Base-by-base conservation (phyloP, 495 filamentous ascomycete genomes). In the Penicillium lagena region DNA sequence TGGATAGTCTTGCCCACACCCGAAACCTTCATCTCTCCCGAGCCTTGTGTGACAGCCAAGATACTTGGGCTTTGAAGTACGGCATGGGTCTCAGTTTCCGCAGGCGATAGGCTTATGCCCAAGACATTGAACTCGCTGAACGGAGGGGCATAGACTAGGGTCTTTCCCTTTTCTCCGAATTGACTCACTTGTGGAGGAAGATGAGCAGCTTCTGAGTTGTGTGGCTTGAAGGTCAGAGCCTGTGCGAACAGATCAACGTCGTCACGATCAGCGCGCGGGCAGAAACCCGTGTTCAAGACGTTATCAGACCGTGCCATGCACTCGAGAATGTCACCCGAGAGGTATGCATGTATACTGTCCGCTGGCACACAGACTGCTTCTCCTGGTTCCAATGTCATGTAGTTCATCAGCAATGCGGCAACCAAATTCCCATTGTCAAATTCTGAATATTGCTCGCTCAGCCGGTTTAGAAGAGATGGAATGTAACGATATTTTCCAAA, bases 231-330 rank as follows among this genome's bases (percentile, higher is more conserved):
- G 0, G 73, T 82, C 4, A 89, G 52, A 1, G 76, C 74, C 29
- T 72, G 59, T 29, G 66, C 67, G 60, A 89, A 90, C 9, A 80
- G 46, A 17, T 85, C 79, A 33, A 80, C 71, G 42, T 64, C 77
- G 46, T 87, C 75, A 22, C 83, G 70, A 14, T 84, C 76, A 0
- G 78, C 67, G 0, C 68, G 69, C 1, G 85, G 84, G 53, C 84
- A 89, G 70, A 90, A 87, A 0, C 86, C 85, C 3, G 76, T 77
- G 48, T 85, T 86, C 9, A 90, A 69, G 17, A 91, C 85, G 42
- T 90, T 89, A 64, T 90, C 83, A 29, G 77, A 83, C 14, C 87
- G 79, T 3, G 86, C 86, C 86, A 93, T 90, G 66, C 87, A 89
- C 59, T 90, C 86, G 44, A 93, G 78, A 38, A 90, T 87, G 60